phyloP scores from a whole-genome alignment of 2,329 filamentous ascomycete genomes.

The Apiospora hydei region DNA sequence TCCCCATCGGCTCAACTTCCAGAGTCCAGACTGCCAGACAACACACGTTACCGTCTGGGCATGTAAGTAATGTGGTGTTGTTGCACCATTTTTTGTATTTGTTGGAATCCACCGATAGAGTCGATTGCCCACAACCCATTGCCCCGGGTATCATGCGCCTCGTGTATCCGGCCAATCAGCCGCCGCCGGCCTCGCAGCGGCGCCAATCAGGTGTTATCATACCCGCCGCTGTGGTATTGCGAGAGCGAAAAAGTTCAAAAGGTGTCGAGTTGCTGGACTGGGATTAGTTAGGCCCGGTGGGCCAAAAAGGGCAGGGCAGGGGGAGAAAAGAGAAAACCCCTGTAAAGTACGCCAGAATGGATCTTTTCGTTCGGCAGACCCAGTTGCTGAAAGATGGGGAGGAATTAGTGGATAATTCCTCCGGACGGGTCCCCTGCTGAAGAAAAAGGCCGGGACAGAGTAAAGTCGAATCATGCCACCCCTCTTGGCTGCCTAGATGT shows the following conservation, averaged over 20 bases:
- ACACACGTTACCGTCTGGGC: neutral
- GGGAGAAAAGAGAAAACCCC: no score
- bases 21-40: neutral
- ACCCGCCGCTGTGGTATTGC: neutral
- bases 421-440: neutral
- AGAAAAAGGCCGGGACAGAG: neutral
- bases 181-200: neutral
- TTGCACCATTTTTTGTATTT: no score
- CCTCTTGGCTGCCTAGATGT: neutral
- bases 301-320: neutral
- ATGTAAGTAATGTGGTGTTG: neutral
- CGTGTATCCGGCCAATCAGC: slow-evolving; percentile 7
- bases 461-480: no score
- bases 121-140: neutral
- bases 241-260: neutral
- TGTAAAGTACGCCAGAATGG: no score
- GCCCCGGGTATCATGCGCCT: neutral
- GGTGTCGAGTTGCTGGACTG: neutral
- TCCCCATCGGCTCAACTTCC: neutral
- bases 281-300: neutral
- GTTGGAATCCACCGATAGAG: no score
- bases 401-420: neutral
- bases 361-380: neutral
- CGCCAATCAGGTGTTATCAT: neutral
- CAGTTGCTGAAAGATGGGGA: neutral